These are phyloP conservation scores for Phytopythium mirpurense DNA, from an alignment of 352 stramenopile genomes.

Conservation along the genomic window DNA sequence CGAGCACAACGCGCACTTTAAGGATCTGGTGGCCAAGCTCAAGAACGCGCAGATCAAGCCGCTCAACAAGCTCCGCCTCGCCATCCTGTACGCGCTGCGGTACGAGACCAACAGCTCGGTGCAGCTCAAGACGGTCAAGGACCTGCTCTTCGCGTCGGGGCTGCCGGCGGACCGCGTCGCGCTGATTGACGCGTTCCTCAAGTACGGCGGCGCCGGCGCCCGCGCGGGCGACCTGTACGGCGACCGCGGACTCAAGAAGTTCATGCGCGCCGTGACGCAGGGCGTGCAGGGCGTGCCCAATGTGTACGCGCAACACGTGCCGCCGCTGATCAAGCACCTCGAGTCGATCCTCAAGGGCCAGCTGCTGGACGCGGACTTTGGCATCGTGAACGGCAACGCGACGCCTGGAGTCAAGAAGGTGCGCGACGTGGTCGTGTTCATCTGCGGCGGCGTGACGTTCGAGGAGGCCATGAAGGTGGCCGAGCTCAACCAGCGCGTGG, in stretches of 20 bases:
- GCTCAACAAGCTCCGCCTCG: conserved; percentile 97
- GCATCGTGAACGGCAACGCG: conserved; percentile 97
- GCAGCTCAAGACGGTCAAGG: conserved; percentile 77
- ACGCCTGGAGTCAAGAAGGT: conserved; percentile 95
- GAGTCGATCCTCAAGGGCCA: conserved; percentile 77
- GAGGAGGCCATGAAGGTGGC: conserved; percentile 98
- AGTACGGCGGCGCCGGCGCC: conserved; percentile 62
- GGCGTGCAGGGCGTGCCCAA: conserved; percentile 96
- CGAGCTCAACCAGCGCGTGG: conserved; percentile 92
- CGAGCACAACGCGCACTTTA: conserved; percentile 79
- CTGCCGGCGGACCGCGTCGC: conserved; percentile 40
- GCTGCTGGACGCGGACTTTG: conserved; percentile 73
- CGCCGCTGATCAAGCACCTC: conserved; percentile 93
- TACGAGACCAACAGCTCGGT: conserved; percentile 93
- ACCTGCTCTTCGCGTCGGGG: conserved; percentile 43
- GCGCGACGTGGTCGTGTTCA: conserved; percentile 97
- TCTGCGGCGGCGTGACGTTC: conserved; percentile 97
- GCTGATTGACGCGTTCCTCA: conserved; percentile 62
- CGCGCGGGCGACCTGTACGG: conserved; percentile 74
- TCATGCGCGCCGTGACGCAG: conserved; percentile 90
- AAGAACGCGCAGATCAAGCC: conserved; percentile 87
- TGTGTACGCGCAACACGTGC: conserved; percentile 98
- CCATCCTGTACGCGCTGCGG: conserved; percentile 97
- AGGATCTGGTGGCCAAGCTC: conserved; percentile 75
- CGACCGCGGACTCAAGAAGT: conserved; percentile 83